Percentiles rank a stretch among this genome's conserved stretches.
Conservation (phyloP, 1,284 basidiomycete genomes). For the Ustilago lituana region DNA sequence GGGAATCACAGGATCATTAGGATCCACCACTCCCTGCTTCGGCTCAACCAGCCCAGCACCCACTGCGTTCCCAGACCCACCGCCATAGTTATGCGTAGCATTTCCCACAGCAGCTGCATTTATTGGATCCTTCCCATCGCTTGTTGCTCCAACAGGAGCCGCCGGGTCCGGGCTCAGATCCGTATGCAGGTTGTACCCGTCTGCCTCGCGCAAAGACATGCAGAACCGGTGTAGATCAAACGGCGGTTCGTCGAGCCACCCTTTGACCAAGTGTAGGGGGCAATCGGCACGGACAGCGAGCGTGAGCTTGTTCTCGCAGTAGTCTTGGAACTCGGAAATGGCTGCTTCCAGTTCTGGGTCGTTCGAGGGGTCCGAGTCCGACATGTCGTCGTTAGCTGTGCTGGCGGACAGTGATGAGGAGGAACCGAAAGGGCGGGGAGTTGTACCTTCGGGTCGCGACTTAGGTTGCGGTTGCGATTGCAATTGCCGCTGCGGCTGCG, state of each 20-base stretch:
- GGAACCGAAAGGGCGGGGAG: too few relatives aligned
- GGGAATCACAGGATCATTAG: conserved; percentile 21
- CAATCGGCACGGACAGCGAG: conserved; percentile 40
- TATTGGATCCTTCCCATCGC: background rate
- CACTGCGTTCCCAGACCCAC: background rate
- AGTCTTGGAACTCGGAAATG: conserved; percentile 41
- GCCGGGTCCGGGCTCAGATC: background rate
- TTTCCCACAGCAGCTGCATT: too few relatives aligned
- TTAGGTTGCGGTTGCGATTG: too few relatives aligned
- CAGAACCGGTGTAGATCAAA: conserved; percentile 43
- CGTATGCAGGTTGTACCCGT: conserved; percentile 16
- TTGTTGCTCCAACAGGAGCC: too few relatives aligned
- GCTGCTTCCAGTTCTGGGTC: conserved; percentile 28
- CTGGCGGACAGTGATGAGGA: too few relatives aligned
- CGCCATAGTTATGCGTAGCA: background rate
- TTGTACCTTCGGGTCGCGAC: too few relatives aligned
- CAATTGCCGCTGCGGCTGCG: too few relatives aligned
- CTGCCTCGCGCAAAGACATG: conserved; percentile 8
- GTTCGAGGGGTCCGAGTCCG: background rate
- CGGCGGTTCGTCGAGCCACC: conserved; percentile 40
- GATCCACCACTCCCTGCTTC: conserved; percentile 17
- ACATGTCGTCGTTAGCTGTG: too few relatives aligned
- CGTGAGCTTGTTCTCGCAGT: conserved; percentile 45
- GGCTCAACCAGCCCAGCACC: too few relatives aligned
- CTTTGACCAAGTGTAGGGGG: conserved; percentile 27